These are phyloP conservation scores for Dioszegia crocea DNA, from an alignment of 768 basidiomycete genomes.

Conservation along the genomic window DNA sequence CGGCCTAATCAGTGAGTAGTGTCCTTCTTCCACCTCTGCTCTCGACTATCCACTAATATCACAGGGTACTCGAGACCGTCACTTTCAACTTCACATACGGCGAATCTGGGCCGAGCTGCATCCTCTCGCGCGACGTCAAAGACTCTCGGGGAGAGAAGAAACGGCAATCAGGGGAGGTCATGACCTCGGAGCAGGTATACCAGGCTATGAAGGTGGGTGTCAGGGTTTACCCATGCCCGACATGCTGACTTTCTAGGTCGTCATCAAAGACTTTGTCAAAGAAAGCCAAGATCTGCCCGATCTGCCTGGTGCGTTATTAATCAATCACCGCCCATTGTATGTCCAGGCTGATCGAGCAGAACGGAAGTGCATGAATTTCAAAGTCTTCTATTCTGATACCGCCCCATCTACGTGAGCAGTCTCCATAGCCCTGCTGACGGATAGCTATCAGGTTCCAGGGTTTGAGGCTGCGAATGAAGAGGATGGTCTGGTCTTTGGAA, in stretches of 20 bases:
- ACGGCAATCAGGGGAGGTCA: background rate
- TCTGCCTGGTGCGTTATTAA: constrained; percentile 14
- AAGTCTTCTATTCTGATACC: constrained; percentile 15
- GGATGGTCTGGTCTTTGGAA: constrained; percentile 5
- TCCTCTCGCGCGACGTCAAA: background rate
- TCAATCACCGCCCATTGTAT: too few relatives aligned
- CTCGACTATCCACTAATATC: background rate
- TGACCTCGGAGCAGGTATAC: background rate
- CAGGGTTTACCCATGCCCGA: too few relatives aligned
- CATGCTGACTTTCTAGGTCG: background rate
- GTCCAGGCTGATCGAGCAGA: background rate
- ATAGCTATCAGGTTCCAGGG: constrained; percentile 13
- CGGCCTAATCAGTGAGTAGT: constrained; percentile 16
- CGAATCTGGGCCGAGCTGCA: background rate
- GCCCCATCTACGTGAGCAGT: constrained; percentile 18
- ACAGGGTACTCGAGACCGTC: constrained; percentile 24
- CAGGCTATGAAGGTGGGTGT: constrained; percentile 5
- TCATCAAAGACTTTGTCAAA: background rate
- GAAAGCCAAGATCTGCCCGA: constrained; percentile 7
- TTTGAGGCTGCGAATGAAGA: constrained; percentile 4
- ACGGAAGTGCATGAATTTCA: constrained; percentile 14
- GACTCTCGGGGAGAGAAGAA: background rate
- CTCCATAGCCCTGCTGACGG: background rate
- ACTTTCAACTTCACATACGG: constrained; percentile 26
- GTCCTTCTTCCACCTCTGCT: too few relatives aligned